Percentiles rank a stretch among this genome's conserved stretches.
phyloP scores from a whole-genome alignment of 2,329 filamentous ascomycete species.

The Epichloe sp. region DNA sequence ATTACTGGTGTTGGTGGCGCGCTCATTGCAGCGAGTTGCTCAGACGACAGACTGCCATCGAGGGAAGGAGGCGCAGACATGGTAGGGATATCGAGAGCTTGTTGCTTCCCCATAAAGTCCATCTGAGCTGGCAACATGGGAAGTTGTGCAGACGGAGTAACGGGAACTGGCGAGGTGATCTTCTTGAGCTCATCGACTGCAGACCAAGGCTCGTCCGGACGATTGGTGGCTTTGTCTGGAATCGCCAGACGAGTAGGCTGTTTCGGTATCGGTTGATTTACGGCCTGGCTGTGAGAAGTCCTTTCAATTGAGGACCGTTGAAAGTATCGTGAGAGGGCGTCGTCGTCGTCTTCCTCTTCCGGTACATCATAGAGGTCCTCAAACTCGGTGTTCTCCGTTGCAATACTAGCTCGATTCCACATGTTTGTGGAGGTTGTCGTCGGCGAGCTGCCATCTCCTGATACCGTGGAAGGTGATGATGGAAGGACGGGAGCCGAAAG shows the following conservation, averaged over 20 bases:
- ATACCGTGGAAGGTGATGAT: constrained; percentile 44
- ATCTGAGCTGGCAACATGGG: constrained; percentile 65
- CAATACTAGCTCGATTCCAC: constrained; percentile 50
- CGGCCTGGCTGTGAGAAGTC: constrained; percentile 22
- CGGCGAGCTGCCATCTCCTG: constrained; percentile 39
- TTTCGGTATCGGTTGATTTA: constrained; percentile 22
- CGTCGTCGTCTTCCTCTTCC: constrained; percentile 53
- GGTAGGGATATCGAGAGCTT: constrained; percentile 53
- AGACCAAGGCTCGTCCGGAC: constrained; percentile 28
- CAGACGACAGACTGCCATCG: constrained; percentile 77
- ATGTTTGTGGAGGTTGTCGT: constrained; percentile 40
- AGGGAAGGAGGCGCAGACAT: constrained; percentile 75
- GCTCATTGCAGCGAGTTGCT: constrained; percentile 72
- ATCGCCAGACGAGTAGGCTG: constrained; percentile 37
- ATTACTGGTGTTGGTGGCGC: constrained; percentile 75
- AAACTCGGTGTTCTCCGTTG: constrained; percentile 59
- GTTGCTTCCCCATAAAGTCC: constrained; percentile 53
- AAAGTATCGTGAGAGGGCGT: constrained; percentile 9
- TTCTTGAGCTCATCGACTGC: constrained; percentile 32
- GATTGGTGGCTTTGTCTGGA: constrained; percentile 24
- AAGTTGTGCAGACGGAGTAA: constrained; percentile 53
- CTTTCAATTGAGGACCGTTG: constrained; percentile 22
- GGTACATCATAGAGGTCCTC: constrained; percentile 82
- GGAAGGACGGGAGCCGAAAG: constrained; percentile 49
- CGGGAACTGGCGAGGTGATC: constrained; percentile 43